Conservation (phyloP, 495 filamentous ascomycete genomes). For the Penicillium diatomitis region DNA sequence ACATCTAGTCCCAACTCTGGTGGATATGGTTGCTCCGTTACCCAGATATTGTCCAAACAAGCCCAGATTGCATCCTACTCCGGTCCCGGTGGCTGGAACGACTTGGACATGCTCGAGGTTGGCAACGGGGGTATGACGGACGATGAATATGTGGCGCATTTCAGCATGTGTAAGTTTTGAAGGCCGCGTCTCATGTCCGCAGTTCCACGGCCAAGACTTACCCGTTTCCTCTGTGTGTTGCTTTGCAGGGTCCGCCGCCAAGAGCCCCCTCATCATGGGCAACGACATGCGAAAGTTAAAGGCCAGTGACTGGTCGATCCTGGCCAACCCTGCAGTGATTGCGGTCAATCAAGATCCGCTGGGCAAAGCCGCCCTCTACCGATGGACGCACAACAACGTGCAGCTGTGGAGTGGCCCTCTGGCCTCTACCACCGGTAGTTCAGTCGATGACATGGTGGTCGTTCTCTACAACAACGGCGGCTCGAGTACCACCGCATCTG, state of each 20-base stretch:
- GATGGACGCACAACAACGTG: not conserved
- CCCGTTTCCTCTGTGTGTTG: not conserved
- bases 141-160: not conserved
- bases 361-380: not conserved
- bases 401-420: not conserved
- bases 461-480: not conserved
- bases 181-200: too few relatives aligned
- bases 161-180: not conserved
- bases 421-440: not conserved
- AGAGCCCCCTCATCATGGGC: not conserved
- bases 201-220: too few relatives aligned
- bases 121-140: not conserved
- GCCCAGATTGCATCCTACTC: not conserved
- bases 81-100: not conserved
- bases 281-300: not conserved
- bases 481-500: not conserved
- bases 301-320: not conserved
- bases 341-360: not conserved
- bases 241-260: not conserved
- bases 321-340: not conserved
- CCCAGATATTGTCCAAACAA: not conserved
- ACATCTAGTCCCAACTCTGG: not conserved
- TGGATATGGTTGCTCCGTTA: not conserved
- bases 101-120: not conserved
- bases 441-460: not conserved